Evolutionary conservation across 192 early-diverging fungal species (phyloP), one percentile per base, ranked within the genome.

Genomic region (Linnemannia elongata): DNA sequence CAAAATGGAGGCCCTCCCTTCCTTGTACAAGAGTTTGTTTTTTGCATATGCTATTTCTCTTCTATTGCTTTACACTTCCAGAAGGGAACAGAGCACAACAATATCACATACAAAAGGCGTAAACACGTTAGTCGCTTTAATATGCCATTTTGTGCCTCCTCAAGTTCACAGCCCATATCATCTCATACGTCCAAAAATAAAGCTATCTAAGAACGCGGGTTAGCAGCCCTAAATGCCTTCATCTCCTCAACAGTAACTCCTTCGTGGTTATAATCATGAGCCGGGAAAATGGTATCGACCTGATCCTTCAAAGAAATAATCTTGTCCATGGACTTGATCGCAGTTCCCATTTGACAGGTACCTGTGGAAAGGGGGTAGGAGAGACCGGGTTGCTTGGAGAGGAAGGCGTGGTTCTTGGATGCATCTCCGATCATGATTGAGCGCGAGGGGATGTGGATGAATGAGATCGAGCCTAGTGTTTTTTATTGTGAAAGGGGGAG

Each of bases 401-500:
- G 57, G 24, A 78, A 73, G 35, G 39, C 44, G 24, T 81, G 69
- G 63, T 87, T 87, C 55, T 73, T 74, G 47, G 79, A 49, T 13
- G 75, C 75, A 24, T 87, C 80, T 17, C 85, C 85, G 60, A 81
- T 70, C 75, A 81, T 74, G 38, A 87, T 74, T 20, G 68, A 81
- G 38, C 68, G 69, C 5, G 79, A 72, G n/a, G 80, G 63, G 4
- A 78, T 47, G 24, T 87, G 85, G 8, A 87, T 30, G 60, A 80
- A 87, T 18, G 85, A 87, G 63, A 78, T 72, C 44, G 85, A 87
- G 4, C 83, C 83, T 85, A 68, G 38, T n/a, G 36, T 52, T 52
- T 52, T 49, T 24, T 24, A 30, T 27, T 27, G 55, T 60, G n/a
- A 12, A 27, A 27, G n/a, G 55, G 52, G 2, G 15, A 24, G 52